Evolutionary conservation across 345 rosid species (phyloP).

Genomic region (Hibiscus syriacus): DNA sequence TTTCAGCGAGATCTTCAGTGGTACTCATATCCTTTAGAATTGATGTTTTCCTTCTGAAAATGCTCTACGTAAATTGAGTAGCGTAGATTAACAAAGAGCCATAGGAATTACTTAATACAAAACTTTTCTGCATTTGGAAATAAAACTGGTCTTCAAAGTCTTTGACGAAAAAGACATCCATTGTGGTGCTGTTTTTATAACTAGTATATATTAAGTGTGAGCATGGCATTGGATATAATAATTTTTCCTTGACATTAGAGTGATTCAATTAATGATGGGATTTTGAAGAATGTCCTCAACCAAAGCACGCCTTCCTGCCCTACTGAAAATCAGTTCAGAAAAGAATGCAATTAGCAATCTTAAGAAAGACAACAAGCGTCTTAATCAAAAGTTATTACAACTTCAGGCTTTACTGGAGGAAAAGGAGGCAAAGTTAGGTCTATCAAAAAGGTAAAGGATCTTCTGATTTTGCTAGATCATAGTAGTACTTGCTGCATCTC

Average conservation of each 20-base stretch:
- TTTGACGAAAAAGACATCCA: background rate
- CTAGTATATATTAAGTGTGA: background rate
- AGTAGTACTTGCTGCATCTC: conserved; percentile 5
- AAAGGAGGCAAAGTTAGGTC: too few species aligned
- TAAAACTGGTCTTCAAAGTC: background rate
- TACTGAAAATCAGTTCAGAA: too few species aligned
- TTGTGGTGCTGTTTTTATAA: background rate
- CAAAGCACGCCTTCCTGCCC: too few species aligned
- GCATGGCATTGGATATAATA: background rate
- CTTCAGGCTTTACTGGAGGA: too few species aligned
- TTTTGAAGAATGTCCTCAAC: conserved; percentile 14
- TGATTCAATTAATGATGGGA: conserved; percentile 6
- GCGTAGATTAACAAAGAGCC: too few species aligned
- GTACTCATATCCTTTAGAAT: conserved; percentile 60
- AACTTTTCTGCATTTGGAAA: background rate
- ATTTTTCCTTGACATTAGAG: conserved; percentile 6
- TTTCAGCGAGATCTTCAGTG: conserved; percentile 60
- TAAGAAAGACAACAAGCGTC: conserved; percentile 51
- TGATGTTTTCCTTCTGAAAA: background rate
- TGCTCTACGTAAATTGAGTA: background rate
- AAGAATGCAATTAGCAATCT: conserved; percentile 37
- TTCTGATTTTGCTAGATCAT: background rate
- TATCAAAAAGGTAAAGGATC: too few species aligned
- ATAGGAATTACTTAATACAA: background rate
- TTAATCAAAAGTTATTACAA: too few species aligned